Evolutionary conservation across 2,329 filamentous ascomycete genomes (phyloP), one percentile per base, ranked within the genome.

Genomic region (Colletotrichum higginsianum): DNA sequence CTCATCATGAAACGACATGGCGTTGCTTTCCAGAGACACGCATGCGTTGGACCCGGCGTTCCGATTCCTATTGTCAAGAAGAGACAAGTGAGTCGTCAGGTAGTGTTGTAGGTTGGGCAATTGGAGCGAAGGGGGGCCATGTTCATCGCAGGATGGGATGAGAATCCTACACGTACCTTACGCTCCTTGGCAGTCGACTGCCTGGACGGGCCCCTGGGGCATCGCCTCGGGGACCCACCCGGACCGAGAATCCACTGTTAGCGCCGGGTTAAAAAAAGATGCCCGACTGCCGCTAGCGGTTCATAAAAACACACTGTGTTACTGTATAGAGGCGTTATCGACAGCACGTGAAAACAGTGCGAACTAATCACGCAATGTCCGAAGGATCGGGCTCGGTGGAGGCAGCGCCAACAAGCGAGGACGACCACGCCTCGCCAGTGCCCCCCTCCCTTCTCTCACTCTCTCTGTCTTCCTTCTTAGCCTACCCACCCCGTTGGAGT

Each of bases 241-340:
- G 65, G 53, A 46, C 44, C 49, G 65, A 38, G 65, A 46, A 38
- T 3, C 9, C 9, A 38, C 18, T 21, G 52, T 60, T 71, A 68
- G 68, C 65, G 68, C 64, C 42, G 50, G 52, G 35, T 47, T 68
- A 71, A 47, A 68, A 71, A 71, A 71, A 71, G 68, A 44, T 68
- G 50, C 35, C 65, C 58, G 65, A 49, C 35, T 46, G 58, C 26
- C 50, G 64, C 68, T 67, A 62, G 50, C 57, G 49, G 64, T 18
- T 18, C 13, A 47, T 26, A 7, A 13, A 0, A 1, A 3, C 15
- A 3, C 57, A 67, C 68, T 52, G 56, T 50, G 2, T 1, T 5
- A 62, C 64, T 67, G 63, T 71, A 21, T 9, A 0, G 3, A 4
- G 2, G 1, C 1, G 2, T 4, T 1, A 0, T 3, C 2, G 4